These are phyloP conservation scores for Crithidia mellificae DNA, from an alignment of 208 protist genomes.

Conservation along the genomic window DNA sequence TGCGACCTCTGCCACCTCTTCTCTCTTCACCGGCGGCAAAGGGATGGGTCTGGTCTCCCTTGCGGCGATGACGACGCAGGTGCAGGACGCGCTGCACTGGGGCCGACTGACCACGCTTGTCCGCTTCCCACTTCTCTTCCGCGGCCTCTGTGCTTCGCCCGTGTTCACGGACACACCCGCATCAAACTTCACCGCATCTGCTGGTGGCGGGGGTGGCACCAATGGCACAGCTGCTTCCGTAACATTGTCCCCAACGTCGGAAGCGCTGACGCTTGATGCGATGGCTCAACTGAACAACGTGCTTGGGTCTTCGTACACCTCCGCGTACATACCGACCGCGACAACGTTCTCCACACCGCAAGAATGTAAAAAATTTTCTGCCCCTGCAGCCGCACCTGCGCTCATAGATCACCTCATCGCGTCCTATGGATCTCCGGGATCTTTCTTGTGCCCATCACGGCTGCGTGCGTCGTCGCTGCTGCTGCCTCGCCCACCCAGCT, in stretches of 20 bases:
- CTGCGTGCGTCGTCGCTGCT: slow-evolving; percentile 40
- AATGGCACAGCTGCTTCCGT: too few species aligned
- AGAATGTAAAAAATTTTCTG: too few species aligned
- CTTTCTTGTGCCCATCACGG: slow-evolving; percentile 15
- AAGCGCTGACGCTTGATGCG: slow-evolving; percentile 17
- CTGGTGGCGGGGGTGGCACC: too few species aligned
- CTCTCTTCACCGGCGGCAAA: slow-evolving; percentile 13
- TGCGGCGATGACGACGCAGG: slow-evolving; percentile 18
- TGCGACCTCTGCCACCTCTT: not conserved
- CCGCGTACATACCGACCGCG: not conserved
- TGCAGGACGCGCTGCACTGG: slow-evolving; percentile 28
- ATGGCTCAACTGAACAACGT: slow-evolving; percentile 11
- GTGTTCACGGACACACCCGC: not conserved
- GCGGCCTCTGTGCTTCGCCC: not conserved
- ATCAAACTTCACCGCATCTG: too few species aligned
- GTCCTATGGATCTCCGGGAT: slow-evolving; percentile 1
- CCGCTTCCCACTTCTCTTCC: slow-evolving; percentile 32
- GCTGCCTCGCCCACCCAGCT: slow-evolving; percentile 37
- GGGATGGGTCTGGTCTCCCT: slow-evolving; percentile 22
- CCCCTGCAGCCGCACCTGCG: not conserved
- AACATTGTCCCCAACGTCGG: not conserved
- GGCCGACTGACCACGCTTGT: slow-evolving; percentile 22
- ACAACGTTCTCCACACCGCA: not conserved
- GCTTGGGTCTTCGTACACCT: slow-evolving; percentile 13
- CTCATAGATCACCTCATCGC: not conserved